Percentiles rank a stretch among this genome's conserved stretches.
Evolutionary conservation across 31 red algal genomes (phyloP).

Genomic region (Porphyra umbilicalis): DNA sequence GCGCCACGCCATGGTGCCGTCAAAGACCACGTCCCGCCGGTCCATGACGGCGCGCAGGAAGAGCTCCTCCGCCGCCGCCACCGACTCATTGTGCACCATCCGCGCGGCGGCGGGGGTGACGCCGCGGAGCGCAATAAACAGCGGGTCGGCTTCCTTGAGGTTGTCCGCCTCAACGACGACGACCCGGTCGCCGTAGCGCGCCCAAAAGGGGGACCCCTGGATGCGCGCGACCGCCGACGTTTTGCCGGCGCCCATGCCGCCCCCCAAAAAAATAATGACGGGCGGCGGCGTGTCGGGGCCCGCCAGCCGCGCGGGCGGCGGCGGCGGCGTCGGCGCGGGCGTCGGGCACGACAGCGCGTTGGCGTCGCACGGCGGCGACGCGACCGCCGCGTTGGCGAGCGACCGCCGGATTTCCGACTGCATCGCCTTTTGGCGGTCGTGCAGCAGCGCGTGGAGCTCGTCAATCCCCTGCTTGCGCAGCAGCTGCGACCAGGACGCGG

Average conservation of each 20-base stretch:
- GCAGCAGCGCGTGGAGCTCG: slow-evolving; percentile 44
- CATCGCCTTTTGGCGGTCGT: slow-evolving; percentile 22
- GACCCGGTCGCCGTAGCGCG: slow-evolving; percentile 32
- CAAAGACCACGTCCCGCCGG: slow-evolving; percentile 53
- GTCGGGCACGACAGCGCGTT: not conserved
- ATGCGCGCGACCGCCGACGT: slow-evolving; percentile 42
- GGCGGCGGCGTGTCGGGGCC: slow-evolving; percentile 6
- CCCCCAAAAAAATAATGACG: slow-evolving; percentile 50
- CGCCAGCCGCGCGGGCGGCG: not conserved
- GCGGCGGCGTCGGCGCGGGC: not conserved
- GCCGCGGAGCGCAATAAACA: slow-evolving; percentile 50
- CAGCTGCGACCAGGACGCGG: slow-evolving; percentile 11
- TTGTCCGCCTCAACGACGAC: slow-evolving; percentile 68
- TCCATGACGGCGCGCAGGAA: slow-evolving; percentile 63
- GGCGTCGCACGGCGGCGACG: not conserved
- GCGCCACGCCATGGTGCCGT: slow-evolving; percentile 62
- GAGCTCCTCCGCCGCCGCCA: slow-evolving; percentile 62
- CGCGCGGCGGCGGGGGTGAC: slow-evolving; percentile 46
- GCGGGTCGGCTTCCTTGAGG: slow-evolving; percentile 57
- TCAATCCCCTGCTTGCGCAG: slow-evolving; percentile 60
- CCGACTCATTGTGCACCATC: slow-evolving; percentile 59
- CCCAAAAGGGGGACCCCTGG: slow-evolving; percentile 49
- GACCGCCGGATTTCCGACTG: slow-evolving; percentile 30
- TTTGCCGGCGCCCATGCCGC: slow-evolving; percentile 75
- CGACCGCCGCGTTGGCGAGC: slow-evolving; percentile 4